Base-by-base conservation (phyloP, 371 early-diverging fungal species). In the Apophysomyces ossiformis region DNA sequence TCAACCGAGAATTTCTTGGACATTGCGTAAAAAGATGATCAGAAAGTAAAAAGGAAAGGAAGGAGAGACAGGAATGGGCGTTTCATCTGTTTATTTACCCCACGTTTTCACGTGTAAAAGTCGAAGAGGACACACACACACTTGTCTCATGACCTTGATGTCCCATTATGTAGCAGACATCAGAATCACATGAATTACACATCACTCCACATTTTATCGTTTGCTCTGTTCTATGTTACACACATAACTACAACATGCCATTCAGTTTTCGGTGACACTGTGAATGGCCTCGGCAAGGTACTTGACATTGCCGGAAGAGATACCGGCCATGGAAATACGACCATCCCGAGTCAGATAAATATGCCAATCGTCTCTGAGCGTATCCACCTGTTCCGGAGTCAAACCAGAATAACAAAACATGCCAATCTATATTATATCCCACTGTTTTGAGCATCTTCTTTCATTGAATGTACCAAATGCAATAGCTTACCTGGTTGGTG, bases 371-470 rank as follows among this genome's bases (percentile, higher is more conserved):
- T 72, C 80, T 64, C 85, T 87, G 71, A 98, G 77, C 63, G 88
- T 82, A 74, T 92, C 92, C 54, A 95, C 95, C 78, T 93, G 90
- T 68, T 90, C 91, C 45, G 96, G 89, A 18, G 75, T 90, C 74
- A 98, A 84, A 21, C 98, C 98, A 45, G 97, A 92, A 85, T 83
- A 98, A 85, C 94, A 95, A 89, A 98, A 98, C 98, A 98, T 98
- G 75, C 98, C 98, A 71, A 97, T 97, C 85, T 61, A 36, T 15
- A 5, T 12, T 26, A 5, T 26, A n/a, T 56, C 15, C 11, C 11
- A 35, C 8, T 7, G 3, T 9, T 11, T n/a, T 47, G 47, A 6
- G 13, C 16, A 16, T 13, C 5, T 50, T n/a, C 9, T 50, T 50
- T 21, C 7, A 43, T 7, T 16, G 21, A 26, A 26, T 26, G 32